These are phyloP conservation scores for Saksenaea oblongispora DNA, from an alignment of 371 early-diverging fungal species.

Conservation along the genomic window DNA sequence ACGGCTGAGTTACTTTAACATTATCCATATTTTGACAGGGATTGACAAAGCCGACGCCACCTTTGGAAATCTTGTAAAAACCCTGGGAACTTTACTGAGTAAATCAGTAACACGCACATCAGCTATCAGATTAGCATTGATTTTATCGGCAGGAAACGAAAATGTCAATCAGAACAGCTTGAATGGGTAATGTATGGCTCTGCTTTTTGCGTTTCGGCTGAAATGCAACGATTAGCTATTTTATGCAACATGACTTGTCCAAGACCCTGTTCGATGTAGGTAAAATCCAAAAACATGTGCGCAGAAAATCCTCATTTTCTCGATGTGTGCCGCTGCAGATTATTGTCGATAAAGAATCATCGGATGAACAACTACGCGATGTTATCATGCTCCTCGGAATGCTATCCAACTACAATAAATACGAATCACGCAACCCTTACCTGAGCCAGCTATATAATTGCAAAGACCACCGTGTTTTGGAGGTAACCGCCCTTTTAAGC, in stretches of 20 bases:
- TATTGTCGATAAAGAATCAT: slow-evolving; percentile 23
- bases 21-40: slow-evolving; percentile 54
- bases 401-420: slow-evolving; percentile 60
- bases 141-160: slow-evolving; percentile 55
- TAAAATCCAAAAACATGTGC: background rate
- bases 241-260: slow-evolving; percentile 53
- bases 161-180: slow-evolving; percentile 62
- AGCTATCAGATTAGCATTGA: slow-evolving; percentile 44
- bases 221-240: slow-evolving; percentile 27
- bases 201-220: background rate
- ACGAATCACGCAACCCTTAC: slow-evolving; percentile 53
- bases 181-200: slow-evolving; percentile 35
- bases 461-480: slow-evolving; percentile 27
- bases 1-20: slow-evolving; percentile 55
- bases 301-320: background rate
- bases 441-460: slow-evolving; percentile 29
- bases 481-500: slow-evolving; percentile 3
- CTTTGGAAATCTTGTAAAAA: slow-evolving; percentile 42
- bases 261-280: slow-evolving; percentile 38
- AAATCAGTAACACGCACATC: slow-evolving; percentile 12
- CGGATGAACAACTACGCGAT: slow-evolving; percentile 27
- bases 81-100: slow-evolving; percentile 30
- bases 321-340: slow-evolving; percentile 17
- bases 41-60: slow-evolving; percentile 51
- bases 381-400: slow-evolving; percentile 46